These are phyloP conservation scores for Nitzschia sp. DNA, from an alignment of 108 stramenopile species.

Conservation along the genomic window DNA sequence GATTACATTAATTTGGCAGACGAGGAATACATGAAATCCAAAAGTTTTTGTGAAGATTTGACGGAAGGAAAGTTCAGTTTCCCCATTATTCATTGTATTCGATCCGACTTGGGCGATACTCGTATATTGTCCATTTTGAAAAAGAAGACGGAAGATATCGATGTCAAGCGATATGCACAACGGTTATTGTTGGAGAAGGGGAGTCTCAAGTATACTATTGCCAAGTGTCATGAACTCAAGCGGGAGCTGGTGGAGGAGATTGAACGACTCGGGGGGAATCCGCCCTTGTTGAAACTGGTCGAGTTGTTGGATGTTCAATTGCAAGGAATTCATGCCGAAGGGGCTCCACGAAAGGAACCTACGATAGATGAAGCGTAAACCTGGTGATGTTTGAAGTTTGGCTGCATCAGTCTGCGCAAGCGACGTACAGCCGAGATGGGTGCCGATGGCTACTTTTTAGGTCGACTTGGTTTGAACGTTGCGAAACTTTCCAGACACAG, in stretches of 20 bases:
- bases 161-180: slow-evolving; percentile 91
- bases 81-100: slow-evolving; percentile 86
- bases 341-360: slow-evolving; percentile 3
- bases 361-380: slow-evolving; percentile 13
- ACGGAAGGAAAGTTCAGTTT: slow-evolving; percentile 96
- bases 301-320: slow-evolving; percentile 76
- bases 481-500: too few relatives aligned
- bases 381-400: neutral
- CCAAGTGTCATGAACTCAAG: slow-evolving; percentile 66
- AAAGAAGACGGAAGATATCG: slow-evolving; percentile 88
- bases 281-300: slow-evolving; percentile 63
- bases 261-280: slow-evolving; percentile 73
- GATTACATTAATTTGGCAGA: slow-evolving; percentile 94
- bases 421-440: too few relatives aligned
- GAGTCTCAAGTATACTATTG: slow-evolving; percentile 71
- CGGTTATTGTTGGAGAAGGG: slow-evolving; percentile 71
- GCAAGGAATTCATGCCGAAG: slow-evolving; percentile 36
- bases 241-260: slow-evolving; percentile 61
- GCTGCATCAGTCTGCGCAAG: too few relatives aligned
- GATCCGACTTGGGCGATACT: slow-evolving; percentile 39
- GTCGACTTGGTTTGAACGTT: too few relatives aligned
- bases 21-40: slow-evolving; percentile 92
- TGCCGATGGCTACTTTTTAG: too few relatives aligned
- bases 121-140: slow-evolving; percentile 89
- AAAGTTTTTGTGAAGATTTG: slow-evolving; percentile 96